Evolutionary conservation across 352 stramenopile genomes (phyloP), one percentile per base, ranked within the genome.

Genomic region (Phytopythium vexans): DNA sequence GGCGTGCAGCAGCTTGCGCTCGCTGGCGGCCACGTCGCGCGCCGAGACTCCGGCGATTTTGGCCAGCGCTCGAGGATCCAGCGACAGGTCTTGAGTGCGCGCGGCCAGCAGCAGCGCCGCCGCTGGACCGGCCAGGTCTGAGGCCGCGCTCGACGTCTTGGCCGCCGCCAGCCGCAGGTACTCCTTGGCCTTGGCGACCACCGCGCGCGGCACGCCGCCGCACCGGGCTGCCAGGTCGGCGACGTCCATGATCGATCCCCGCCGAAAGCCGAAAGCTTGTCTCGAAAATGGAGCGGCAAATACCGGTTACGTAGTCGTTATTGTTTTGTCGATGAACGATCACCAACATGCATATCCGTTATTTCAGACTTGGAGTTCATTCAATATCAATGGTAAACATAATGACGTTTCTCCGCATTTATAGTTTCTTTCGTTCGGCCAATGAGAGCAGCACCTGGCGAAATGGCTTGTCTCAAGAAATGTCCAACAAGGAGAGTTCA

Each of bases 61-160:
- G 31, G 66, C 68, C 12, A 90, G 41, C 8, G 64, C 58, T 27
- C 69, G 74, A 43, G 60, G 56, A 56, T 88, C 77, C 31, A 90
- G 60, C 36, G 57, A 32, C 54, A 84, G 70, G 14, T 79, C 60
- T 44, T 88, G 54, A 48, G 74, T 60, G 10, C 67, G 69, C 36
- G 66, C 79, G 1, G 80, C 80, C 16, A 88, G 71, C n/a, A 90
- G 46, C 34, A 90, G 67, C 51, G 77, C 85, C 42, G 80, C 80
- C 3, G 76, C 70, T n/a, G 80, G 77, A 6, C 68, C 70, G 44
- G 73, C 66, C 37, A 78, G 64, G 37, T 72, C 56, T 36, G 76
- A 58, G 34, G 74, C 37, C 0, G 50, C 49, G 1, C 41, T 5
- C 6, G 74, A 70, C 54, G 73, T 78, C 42, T 81, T 80, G 9